phyloP scores from a whole-genome alignment of 768 basidiomycete species.

The Lactarius hatsudake region DNA sequence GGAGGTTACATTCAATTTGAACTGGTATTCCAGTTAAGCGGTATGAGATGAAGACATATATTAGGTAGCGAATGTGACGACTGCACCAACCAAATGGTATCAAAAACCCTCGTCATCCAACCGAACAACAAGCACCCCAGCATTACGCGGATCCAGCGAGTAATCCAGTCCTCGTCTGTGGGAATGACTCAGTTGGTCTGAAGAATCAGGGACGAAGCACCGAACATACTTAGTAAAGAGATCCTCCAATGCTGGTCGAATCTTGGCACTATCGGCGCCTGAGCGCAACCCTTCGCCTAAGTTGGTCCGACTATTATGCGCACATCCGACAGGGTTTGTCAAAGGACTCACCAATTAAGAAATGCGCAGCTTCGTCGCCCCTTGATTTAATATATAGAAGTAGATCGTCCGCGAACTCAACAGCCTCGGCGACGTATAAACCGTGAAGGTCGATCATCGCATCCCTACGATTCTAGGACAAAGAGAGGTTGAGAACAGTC shows the following conservation, averaged over 20 bases:
- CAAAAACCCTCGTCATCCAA: background rate
- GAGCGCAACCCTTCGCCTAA: constrained; percentile 8
- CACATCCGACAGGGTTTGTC: background rate
- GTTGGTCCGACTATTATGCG: background rate
- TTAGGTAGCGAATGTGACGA: too few relatives aligned
- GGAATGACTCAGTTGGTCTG: background rate
- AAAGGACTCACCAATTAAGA: constrained; percentile 17
- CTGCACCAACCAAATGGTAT: too few relatives aligned
- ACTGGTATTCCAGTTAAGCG: background rate
- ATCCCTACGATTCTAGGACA: background rate
- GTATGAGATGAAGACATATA: too few relatives aligned
- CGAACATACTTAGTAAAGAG: constrained; percentile 10
- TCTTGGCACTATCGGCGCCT: background rate
- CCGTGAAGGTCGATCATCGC: constrained; percentile 15
- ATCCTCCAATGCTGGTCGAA: constrained; percentile 13
- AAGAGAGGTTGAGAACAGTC: background rate
- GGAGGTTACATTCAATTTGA: too few relatives aligned
- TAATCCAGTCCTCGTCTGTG: background rate
- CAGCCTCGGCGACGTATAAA: constrained; percentile 10
- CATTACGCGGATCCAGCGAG: background rate
- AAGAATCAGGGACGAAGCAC: background rate
- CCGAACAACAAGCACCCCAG: constrained; percentile 13
- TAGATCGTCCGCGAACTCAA: background rate
- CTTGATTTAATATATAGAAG: background rate
- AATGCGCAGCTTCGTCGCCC: background rate